Evolutionary conservation across 2,329 filamentous ascomycete genomes (phyloP).

Genomic region (Thermomyces lanuginosus): DNA sequence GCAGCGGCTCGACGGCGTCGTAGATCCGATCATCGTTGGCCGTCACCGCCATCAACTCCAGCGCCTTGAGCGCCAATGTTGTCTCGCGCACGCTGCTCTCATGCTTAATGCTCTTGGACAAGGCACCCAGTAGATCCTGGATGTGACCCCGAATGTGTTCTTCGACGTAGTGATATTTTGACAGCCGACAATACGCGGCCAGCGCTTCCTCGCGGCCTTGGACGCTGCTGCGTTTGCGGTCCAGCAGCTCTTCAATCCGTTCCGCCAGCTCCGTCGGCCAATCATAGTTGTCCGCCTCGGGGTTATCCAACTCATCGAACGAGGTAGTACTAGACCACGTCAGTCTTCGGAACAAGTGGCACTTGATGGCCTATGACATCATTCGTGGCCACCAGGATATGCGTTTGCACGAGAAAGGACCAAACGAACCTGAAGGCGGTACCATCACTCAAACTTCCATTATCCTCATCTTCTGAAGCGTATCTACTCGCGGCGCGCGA

Average conservation of each 20-base stretch:
- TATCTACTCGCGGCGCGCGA: conserved; percentile 40
- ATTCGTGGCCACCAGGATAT: conserved; percentile 11
- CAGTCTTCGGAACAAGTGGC: conserved; percentile 4
- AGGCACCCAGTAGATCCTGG: conserved; percentile 45
- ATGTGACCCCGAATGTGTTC: conserved; percentile 44
- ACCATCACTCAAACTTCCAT: conserved; percentile 39
- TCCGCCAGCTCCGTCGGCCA: conserved; percentile 49
- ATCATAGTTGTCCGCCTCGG: conserved; percentile 38
- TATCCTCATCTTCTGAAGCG: conserved; percentile 44
- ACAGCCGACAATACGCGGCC: conserved; percentile 43
- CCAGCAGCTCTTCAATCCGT: conserved; percentile 54
- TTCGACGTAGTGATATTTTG: conserved; percentile 52
- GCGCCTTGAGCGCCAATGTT: conserved; percentile 52
- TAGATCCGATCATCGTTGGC: conserved; percentile 50
- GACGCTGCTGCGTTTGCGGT: conserved; percentile 62
- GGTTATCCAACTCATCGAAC: conserved; percentile 47
- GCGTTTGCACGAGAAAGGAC: neutral
- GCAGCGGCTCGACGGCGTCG: conserved; percentile 39
- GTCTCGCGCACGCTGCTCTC: conserved; percentile 55
- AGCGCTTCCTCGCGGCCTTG: conserved; percentile 53
- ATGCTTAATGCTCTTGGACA: conserved; percentile 54
- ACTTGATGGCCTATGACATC: conserved; percentile 15
- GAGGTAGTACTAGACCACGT: conserved; percentile 49
- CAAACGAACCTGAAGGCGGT: conserved; percentile 22
- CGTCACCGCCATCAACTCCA: conserved; percentile 54